These are phyloP conservation scores for Sporobolomyces roseus DNA, from an alignment of 768 basidiomycete species.

Conservation along the genomic window DNA sequence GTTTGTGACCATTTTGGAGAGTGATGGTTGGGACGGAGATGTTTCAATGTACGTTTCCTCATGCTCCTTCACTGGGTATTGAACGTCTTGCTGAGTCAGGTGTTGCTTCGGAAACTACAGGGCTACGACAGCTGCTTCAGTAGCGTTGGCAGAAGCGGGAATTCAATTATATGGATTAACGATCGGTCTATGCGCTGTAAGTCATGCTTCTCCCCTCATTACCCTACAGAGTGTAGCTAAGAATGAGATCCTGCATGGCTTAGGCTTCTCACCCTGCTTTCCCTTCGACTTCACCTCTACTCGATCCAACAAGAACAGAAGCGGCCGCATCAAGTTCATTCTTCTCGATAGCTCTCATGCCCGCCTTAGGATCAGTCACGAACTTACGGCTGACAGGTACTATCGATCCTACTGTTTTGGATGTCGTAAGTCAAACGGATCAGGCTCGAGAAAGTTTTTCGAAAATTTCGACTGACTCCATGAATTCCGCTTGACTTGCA, in stretches of 20 bases:
- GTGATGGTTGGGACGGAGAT: slow-evolving; percentile 83
- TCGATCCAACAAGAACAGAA: slow-evolving; percentile 79
- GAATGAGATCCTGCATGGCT: neutral
- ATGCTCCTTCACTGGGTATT: neutral
- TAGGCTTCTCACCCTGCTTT: slow-evolving; percentile 19
- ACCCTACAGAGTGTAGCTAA: too few relatives aligned
- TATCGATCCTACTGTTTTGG: neutral
- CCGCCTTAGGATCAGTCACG: slow-evolving; percentile 76
- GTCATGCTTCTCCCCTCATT: slow-evolving; percentile 44
- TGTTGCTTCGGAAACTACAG: slow-evolving; percentile 45
- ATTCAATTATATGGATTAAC: slow-evolving; percentile 88
- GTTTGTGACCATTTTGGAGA: slow-evolving; percentile 81
- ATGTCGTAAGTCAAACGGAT: slow-evolving; percentile 13
- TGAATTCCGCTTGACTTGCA: neutral
- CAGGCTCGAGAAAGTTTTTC: neutral
- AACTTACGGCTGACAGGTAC: slow-evolving; percentile 60
- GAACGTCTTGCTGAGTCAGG: too few relatives aligned
- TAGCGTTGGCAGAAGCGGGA: slow-evolving; percentile 87
- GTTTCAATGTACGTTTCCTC: slow-evolving; percentile 27
- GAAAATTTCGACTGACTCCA: too few relatives aligned
- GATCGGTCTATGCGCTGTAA: slow-evolving; percentile 72
- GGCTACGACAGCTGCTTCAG: slow-evolving; percentile 78
- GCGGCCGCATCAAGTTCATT: slow-evolving; percentile 58
- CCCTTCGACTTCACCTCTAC: slow-evolving; percentile 50
- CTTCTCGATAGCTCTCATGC: slow-evolving; percentile 79